Evolutionary conservation across 306 rosid species (phyloP).

Genomic region (Malus sieversii): DNA sequence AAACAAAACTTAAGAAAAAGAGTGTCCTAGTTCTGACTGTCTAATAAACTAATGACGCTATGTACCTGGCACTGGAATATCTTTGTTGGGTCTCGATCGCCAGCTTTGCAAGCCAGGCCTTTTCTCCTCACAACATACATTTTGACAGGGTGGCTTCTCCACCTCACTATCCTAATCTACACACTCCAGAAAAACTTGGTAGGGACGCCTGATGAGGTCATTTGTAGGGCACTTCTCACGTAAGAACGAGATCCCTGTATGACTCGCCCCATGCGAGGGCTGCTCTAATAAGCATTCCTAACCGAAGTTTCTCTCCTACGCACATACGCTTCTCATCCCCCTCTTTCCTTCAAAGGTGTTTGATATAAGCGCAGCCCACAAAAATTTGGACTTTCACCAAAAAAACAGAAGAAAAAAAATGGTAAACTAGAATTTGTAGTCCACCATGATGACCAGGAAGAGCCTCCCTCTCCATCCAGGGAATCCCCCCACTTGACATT

Average conservation of each 20-base stretch:
- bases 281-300: too few relatives aligned
- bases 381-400: constrained; percentile 52
- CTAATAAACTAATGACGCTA: constrained; percentile 44
- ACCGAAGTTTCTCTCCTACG: constrained; percentile 3
- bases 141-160: constrained; percentile 43
- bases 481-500: constrained; percentile 22
- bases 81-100: constrained; percentile 36
- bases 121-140: constrained; percentile 36
- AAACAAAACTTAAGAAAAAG: constrained; percentile 10
- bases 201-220: background rate
- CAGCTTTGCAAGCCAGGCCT: constrained; percentile 72
- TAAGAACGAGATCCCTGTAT: too few relatives aligned
- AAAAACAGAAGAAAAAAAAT: constrained; percentile 8
- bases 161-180: constrained; percentile 36
- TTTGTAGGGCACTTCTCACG: background rate
- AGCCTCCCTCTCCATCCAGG: constrained; percentile 63
- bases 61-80: constrained; percentile 67
- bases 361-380: constrained; percentile 48
- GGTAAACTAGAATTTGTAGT: constrained; percentile 37
- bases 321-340: constrained; percentile 38
- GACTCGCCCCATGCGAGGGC: too few relatives aligned
- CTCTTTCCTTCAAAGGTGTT: constrained; percentile 38
- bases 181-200: background rate
- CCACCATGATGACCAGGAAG: constrained; percentile 37
- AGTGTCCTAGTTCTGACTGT: constrained; percentile 32